Evolutionary conservation across 1,284 basidiomycete species (phyloP).

Genomic region (Ustilago cynodontis): DNA sequence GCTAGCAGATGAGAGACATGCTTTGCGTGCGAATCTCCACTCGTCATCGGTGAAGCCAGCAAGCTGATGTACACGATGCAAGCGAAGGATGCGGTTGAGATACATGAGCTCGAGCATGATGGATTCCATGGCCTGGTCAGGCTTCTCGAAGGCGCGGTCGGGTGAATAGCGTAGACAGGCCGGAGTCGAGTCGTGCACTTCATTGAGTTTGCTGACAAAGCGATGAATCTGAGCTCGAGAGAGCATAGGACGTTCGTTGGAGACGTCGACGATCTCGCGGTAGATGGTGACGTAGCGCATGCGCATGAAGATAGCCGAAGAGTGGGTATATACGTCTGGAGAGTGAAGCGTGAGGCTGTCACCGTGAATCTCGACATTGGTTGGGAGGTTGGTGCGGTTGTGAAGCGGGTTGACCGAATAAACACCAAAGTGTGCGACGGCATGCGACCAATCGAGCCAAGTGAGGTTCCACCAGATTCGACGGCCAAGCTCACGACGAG

Average conservation of each 20-base stretch:
- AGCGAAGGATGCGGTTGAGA: conserved; percentile 64
- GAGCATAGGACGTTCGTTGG: conserved; percentile 35
- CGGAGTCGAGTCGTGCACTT: conserved; percentile 56
- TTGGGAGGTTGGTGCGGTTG: conserved; percentile 58
- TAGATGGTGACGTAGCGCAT: conserved; percentile 50
- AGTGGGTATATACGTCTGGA: conserved; percentile 51
- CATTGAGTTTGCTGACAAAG: conserved; percentile 50
- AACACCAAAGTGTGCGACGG: conserved; percentile 59
- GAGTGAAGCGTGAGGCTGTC: conserved; percentile 47
- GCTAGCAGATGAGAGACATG: conserved; percentile 46
- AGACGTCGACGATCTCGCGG: conserved; percentile 48
- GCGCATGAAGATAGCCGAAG: conserved; percentile 44
- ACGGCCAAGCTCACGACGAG: conserved; percentile 59
- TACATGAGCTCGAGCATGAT: conserved; percentile 63
- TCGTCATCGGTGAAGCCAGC: conserved; percentile 58
- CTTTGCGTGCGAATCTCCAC: conserved; percentile 48
- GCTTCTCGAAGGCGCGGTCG: conserved; percentile 52
- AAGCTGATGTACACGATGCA: conserved; percentile 64
- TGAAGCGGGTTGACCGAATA: conserved; percentile 63
- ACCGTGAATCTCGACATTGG: conserved; percentile 60
- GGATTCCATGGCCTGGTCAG: conserved; percentile 57
- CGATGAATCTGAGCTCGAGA: conserved; percentile 42
- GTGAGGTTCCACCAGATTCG: conserved; percentile 67
- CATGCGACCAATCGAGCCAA: conserved; percentile 64
- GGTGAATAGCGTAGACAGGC: conserved; percentile 59